Base-by-base conservation (phyloP, 2,329 filamentous ascomycete species). In the Penicillium sp. region DNA sequence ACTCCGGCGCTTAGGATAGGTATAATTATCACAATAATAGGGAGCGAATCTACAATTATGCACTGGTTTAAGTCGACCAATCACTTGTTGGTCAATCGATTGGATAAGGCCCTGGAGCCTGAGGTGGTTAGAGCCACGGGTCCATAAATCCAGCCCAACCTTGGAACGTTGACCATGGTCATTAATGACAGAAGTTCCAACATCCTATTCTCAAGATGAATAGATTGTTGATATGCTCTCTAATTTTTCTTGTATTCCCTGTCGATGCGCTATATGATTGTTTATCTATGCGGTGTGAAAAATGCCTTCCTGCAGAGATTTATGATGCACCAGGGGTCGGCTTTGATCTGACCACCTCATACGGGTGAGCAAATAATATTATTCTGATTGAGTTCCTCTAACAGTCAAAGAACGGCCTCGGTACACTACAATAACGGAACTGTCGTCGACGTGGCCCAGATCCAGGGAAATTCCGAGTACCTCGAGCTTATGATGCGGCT, bases 391-490 rank as follows among this genome's bases (percentile, higher is more conserved):
- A 47, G 13, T 27, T 31, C 33, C 6, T 50, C 52, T 58, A 52
- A 60, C 31, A 3, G 5, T 21, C 19, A 52, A 16, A 58, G 58
- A 22, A 60, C 55, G 14, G 52, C 58, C 31, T 46, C 44, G 4
- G 55, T 53, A 52, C 55, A 60, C 35, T 57, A 56, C 33, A 42
- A 51, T 13, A 60, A 58, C 27, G 55, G 58, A 22, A 60, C 52
- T 39, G 52, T 60, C 44, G 33, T 58, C 13, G 58, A 60, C 46
- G 37, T 58, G 16, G 52, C 56, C 35, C 46, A 58, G 22, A 44
- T 60, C 22, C 55, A 46, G 45, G 58, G 44, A 39, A 39, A 51
- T 44, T 4, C 54, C 22, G 49, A 58, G 45, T 60, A 60, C 42
- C 55, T 58, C 6, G 45, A 56, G 22, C 55, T 58, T 37, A 55